Conservation (phyloP, 345 rosid species). For the Psidium friedrichsthalianum region DNA sequence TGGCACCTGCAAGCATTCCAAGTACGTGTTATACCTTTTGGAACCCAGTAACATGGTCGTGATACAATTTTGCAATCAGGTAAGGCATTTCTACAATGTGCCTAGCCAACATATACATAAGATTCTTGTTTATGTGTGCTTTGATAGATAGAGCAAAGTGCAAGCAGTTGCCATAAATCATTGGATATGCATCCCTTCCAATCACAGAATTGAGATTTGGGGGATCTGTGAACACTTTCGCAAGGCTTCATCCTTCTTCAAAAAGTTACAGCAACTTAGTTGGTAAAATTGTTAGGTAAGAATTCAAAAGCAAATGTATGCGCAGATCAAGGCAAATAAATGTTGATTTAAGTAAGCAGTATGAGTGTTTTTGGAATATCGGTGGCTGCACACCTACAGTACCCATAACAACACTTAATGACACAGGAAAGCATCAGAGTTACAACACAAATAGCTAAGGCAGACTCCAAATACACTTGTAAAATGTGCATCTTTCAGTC, state of each 20-base stretch:
- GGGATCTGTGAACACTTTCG: neutral
- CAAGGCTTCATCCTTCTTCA: neutral
- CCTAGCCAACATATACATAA: neutral
- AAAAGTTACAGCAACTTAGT: neutral
- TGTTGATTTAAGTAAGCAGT: neutral
- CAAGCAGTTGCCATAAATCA: neutral
- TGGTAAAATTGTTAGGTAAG: neutral
- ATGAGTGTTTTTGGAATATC: neutral
- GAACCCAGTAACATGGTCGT: neutral
- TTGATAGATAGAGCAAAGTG: neutral
- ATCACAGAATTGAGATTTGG: neutral
- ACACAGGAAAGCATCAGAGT: neutral
- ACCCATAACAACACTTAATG: neutral
- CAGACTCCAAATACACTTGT: neutral
- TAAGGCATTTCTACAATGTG: neutral
- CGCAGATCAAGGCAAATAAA: neutral
- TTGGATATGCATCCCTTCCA: neutral
- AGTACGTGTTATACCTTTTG: neutral
- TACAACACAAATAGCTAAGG: neutral
- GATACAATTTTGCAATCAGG: neutral
- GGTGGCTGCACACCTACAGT: neutral
- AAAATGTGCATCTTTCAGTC: neutral
- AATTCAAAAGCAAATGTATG: neutral
- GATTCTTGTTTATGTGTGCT: neutral
- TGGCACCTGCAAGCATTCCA: conserved; percentile 41